phyloP scores from a whole-genome alignment of 139 green algal genomes.

The Edaphochlamys debaryana region DNA sequence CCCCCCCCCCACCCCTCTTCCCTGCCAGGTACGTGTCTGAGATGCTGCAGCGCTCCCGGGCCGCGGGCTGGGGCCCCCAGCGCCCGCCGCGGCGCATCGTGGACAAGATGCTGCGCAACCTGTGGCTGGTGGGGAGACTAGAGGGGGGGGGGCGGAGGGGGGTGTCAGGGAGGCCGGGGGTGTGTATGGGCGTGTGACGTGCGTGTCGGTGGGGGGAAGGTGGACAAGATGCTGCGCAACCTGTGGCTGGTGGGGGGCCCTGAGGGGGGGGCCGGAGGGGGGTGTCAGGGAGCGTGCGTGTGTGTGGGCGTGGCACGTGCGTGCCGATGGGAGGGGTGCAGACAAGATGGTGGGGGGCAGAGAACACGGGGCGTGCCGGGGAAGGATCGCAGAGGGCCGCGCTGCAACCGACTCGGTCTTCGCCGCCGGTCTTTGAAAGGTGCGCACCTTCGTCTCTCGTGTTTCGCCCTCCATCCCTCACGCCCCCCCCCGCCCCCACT shows the following conservation, averaged over 20 bases:
- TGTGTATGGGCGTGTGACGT: too few relatives aligned
- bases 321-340: too few relatives aligned
- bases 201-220: too few relatives aligned
- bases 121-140: constrained; percentile 58
- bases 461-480: too few relatives aligned
- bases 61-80: not conserved
- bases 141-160: not conserved
- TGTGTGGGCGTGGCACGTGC: too few relatives aligned
- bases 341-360: constrained; percentile 94
- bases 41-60: constrained; percentile 28
- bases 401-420: too few relatives aligned
- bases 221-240: constrained; percentile 91
- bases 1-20: not conserved
- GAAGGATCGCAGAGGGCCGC: too few relatives aligned
- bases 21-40: not conserved
- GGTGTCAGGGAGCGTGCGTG: not conserved
- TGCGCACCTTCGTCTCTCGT: too few relatives aligned
- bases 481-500: not conserved
- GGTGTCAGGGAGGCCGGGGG: not conserved
- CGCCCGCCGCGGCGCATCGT: constrained; percentile 57
- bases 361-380: too few relatives aligned
- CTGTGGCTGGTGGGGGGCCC: constrained; percentile 57
- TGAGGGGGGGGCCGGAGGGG: not conserved
- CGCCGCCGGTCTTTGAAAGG: too few relatives aligned
- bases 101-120: constrained; percentile 89